A percentile compares a stretch with the other conserved stretches of the same genome.
Conservation (phyloP, 2,329 filamentous ascomycete genomes). For the Aspergillaceae sp. region DNA sequence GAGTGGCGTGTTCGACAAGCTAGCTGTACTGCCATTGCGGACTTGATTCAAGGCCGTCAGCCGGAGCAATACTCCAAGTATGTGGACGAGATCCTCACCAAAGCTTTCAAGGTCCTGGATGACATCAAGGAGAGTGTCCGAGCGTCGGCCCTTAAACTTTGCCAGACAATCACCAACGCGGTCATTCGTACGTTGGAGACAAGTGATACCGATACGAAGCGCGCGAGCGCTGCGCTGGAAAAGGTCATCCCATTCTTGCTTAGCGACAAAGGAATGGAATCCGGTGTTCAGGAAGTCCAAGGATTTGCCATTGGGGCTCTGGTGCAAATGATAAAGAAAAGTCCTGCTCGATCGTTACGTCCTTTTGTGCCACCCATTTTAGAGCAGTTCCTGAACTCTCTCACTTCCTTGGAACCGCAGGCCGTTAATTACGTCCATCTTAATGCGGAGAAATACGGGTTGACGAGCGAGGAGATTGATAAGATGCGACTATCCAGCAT, state of each 20-base stretch:
- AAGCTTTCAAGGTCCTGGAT: constrained; percentile 83
- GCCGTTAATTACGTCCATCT: constrained; percentile 88
- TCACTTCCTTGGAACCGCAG: constrained; percentile 84
- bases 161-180: constrained; percentile 73
- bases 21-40: constrained; percentile 79
- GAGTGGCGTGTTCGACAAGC: constrained; percentile 94
- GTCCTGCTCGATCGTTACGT: constrained; percentile 62
- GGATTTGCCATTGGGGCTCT: constrained; percentile 74
- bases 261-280: constrained; percentile 82
- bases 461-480: constrained; percentile 84
- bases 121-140: constrained; percentile 92
- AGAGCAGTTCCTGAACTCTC: constrained; percentile 67
- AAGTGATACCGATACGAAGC: constrained; percentile 54
- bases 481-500: constrained; percentile 74
- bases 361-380: constrained; percentile 76
- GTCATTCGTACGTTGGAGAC: constrained; percentile 79
- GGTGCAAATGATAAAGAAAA: constrained; percentile 81
- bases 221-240: constrained; percentile 69
- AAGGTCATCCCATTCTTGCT: constrained; percentile 85
- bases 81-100: constrained; percentile 74
- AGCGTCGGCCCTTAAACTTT: constrained; percentile 69
- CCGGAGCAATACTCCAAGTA: constrained; percentile 73
- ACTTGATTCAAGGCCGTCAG: constrained; percentile 73
- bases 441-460: constrained; percentile 71
- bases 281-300: constrained; percentile 77